A percentile compares a stretch with the other conserved stretches of the same genome.
phyloP scores from a whole-genome alignment of 768 basidiomycete species.

The Collybia mongolica region DNA sequence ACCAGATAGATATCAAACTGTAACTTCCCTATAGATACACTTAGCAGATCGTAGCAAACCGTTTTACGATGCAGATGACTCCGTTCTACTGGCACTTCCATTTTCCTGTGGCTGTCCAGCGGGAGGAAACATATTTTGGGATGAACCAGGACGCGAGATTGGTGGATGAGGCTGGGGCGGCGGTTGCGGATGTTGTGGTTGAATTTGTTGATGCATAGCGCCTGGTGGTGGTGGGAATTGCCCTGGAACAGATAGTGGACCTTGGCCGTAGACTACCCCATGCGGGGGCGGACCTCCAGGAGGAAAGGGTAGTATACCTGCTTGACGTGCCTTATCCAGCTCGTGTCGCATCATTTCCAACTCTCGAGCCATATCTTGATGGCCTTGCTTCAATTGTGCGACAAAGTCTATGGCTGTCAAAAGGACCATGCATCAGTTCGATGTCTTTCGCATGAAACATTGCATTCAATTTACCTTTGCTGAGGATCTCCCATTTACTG shows the following conservation, averaged over 20 bases:
- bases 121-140: constrained; percentile 56
- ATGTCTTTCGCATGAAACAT: constrained; percentile 7
- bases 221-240: constrained; percentile 44
- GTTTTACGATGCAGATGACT: constrained; percentile 35
- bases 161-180: constrained; percentile 31
- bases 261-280: constrained; percentile 48
- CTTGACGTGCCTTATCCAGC: constrained; percentile 61
- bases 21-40: constrained; percentile 1
- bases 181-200: constrained; percentile 31
- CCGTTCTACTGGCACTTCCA: constrained; percentile 41
- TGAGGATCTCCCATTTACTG: constrained; percentile 99
- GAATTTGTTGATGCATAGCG: constrained; percentile 43
- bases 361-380: constrained; percentile 77
- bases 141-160: constrained; percentile 57
- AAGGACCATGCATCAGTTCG: not conserved
- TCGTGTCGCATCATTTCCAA: constrained; percentile 79
- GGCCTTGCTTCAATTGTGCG: constrained; percentile 67
- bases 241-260: constrained; percentile 35
- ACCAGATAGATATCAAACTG: constrained; percentile 13
- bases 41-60: not conserved
- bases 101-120: constrained; percentile 34
- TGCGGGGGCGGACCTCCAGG: constrained; percentile 47
- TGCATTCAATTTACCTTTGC: constrained; percentile 66
- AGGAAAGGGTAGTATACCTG: constrained; percentile 48
- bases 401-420: constrained; percentile 85